Base-by-base conservation (phyloP, 75 land plant genomes). In the Sequoia sempervirens region DNA sequence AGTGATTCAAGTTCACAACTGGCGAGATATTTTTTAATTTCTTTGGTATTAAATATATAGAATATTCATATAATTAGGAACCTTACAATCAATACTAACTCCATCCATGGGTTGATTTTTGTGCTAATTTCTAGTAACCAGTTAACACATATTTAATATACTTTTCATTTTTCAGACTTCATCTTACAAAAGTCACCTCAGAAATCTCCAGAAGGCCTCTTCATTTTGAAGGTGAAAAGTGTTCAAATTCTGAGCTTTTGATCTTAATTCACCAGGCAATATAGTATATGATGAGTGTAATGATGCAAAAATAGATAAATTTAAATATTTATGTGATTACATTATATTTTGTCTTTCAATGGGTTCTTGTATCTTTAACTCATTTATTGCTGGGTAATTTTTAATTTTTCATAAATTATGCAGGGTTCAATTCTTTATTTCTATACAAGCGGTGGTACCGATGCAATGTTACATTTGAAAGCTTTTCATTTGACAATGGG, bases 401-500 rank as follows among this genome's bases (percentile, higher is more conserved):
- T 36, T 74, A 73, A 17, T 64, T 75, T 18, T 69, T 38, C 18
- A 15, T 82, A 13, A 36, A 17, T 1, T 28, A 68, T 74, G 46
- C 72, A 82, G 72, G 76, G 1, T 68, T 82, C 88, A 87, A 82
- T 75, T 98, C 99, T 12, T 70, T 90, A 53, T 98, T 92, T 79
- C 89, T 98, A 9, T 95, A 98, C 80, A 90, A 85, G 82, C 89
- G 99, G 83, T 90, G 95, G 91, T 98, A 96, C 80, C 70, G 99
- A 45, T 93, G 99, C 84, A 84, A 87, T 82, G 90, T 96, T 3
- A 20, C 87, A 64, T 85, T 96, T 72, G 83, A 89, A 64, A 50
- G 84, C 2, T 98, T 94, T 82, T 86, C 86, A 72, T 82, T 91
- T 23, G 97, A 96, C 84, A 85, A 68, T 56, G 94, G 91, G 13